Base-by-base conservation (phyloP, 352 stramenopile genomes). In the Globisporangium perplexum region DNA sequence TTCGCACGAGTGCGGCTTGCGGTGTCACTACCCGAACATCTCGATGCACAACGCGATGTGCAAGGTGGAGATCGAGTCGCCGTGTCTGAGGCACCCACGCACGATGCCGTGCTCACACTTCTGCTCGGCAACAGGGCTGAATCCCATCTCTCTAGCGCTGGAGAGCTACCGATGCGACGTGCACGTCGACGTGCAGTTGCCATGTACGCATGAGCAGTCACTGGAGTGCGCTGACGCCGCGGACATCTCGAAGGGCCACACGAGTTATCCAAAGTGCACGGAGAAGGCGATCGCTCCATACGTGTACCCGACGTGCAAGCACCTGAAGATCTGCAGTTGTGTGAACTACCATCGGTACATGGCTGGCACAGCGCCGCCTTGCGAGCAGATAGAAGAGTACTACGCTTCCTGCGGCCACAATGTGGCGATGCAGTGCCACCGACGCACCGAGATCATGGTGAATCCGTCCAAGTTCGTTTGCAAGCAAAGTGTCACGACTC, bases 291-390 rank as follows among this genome's bases (percentile, higher is more conserved):
- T 88, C 31, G 58, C 63, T 3, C 85, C 85, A 10, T 93, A 70
- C 48, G 56, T 90, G 2, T 90, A 93, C 48, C 58, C 74, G 1
- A 69, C 74, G 18, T 95, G 85, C 55, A 87, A 86, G 48, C 85
- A 93, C 49, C 57, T 72, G 45, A 38, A 72, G 12, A 61, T 63
- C n/a, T 88, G 83, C 50, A 83, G 58, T 2, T 95, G 85, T 41
- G 65, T 62, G n/a, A 63, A 91, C 15, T 86, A 79, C 14, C 68
- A 89, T 50, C 66, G 70, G 5, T 86, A 67, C 26, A 73, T 69
- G 12, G 71, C 53, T 35, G 66, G 59, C 0, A 44, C 55, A 10
- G 63, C 72, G n/a, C 77, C 77, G 3, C 63, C 63, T 1, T 93
- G 85, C 53, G 55, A 47, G 15, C 63, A 86, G 20, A 63, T 66